Evolutionary conservation across 305 asterid species (phyloP).

Genomic region (Withania somnifera): DNA sequence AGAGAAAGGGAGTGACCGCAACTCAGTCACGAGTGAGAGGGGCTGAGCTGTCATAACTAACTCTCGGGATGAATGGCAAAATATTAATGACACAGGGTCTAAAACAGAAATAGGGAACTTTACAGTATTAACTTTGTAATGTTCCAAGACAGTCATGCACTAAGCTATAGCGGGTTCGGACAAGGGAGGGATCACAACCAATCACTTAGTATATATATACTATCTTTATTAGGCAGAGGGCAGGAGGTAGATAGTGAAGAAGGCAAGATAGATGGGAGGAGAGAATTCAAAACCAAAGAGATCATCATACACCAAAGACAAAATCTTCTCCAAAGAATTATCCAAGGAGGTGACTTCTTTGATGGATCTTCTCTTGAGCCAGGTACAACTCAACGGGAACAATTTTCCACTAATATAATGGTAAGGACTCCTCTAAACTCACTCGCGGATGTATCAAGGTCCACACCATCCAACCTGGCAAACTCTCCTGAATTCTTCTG

Average conservation of each 20-base stretch:
- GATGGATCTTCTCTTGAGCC: slow-evolving; percentile 1
- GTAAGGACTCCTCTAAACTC: slow-evolving; percentile 39
- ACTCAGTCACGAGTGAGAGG: too few relatives aligned
- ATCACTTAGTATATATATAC: not conserved
- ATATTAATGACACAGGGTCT: too few relatives aligned
- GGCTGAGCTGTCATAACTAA: too few relatives aligned
- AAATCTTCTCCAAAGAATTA: slow-evolving; percentile 12
- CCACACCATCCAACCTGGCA: slow-evolving; percentile 36
- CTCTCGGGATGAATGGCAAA: too few relatives aligned
- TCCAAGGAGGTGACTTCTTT: slow-evolving; percentile 1
- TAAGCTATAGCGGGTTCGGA: too few relatives aligned
- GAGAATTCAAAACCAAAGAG: not conserved
- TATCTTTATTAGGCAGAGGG: not conserved
- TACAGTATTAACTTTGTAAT: too few relatives aligned
- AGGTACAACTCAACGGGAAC: slow-evolving; percentile 6
- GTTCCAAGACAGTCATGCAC: too few relatives aligned
- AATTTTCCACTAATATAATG: slow-evolving; percentile 31
- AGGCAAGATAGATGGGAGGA: not conserved
- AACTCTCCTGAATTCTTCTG: slow-evolving; percentile 51
- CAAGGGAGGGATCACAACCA: too few relatives aligned
- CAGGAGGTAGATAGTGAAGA: not conserved
- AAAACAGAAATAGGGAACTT: too few relatives aligned
- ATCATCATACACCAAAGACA: slow-evolving; percentile 1
- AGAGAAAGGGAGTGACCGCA: too few relatives aligned
- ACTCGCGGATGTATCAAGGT: slow-evolving; percentile 45